Evolutionary conservation across 805 yeast genomes (phyloP), one percentile per base, ranked within the genome.

Genomic region (Teunomyces barrocoloradensis): DNA sequence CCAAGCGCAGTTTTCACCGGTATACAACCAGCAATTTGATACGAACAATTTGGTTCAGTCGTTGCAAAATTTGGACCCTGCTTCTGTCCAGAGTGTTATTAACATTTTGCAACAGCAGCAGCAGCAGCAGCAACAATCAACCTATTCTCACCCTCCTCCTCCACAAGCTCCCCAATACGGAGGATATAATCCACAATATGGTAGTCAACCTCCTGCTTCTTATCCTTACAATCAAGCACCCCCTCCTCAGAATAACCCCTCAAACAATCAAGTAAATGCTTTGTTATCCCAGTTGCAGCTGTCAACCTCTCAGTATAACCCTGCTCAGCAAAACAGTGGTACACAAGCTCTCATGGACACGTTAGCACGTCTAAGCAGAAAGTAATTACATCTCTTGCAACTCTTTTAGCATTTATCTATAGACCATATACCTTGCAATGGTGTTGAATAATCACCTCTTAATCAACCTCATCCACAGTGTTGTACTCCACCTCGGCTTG

Each of bases 301-400:
- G 36, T 42, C 17, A 35, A 49, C 28, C 32, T 51, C 45, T 25
- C 52, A 48, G 2, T 54, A 47, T 15, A 59, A 47, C 30, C 51
- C 43, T 20, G 52, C 48, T 32, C 47, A 46, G 27, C 52, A 38
- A 34, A 43, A 53, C 30, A 55, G 52, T 37, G 50, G 58, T 33
- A 56, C 69, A 2, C 64, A 54, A 45, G 50, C 63, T 10, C 53
- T 69, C 44, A 61, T 67, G 69, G 74, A 70, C 11, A 69, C 73
- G 35, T 63, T 69, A 44, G 65, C 73, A 6, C 57, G 71, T 47
- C 60, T 69, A 49, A 63, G 65, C 41, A 60, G 64, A 46, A 66
- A 66, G 52, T 62, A 57, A 28, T 27, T 13, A 5, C 11, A 15
- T 20, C 20, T 38, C 21, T 25, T 11, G 33, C 11, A 33, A 21